These are phyloP conservation scores for Leccinum sublutescens DNA, from an alignment of 768 basidiomycete genomes.

Conservation along the genomic window DNA sequence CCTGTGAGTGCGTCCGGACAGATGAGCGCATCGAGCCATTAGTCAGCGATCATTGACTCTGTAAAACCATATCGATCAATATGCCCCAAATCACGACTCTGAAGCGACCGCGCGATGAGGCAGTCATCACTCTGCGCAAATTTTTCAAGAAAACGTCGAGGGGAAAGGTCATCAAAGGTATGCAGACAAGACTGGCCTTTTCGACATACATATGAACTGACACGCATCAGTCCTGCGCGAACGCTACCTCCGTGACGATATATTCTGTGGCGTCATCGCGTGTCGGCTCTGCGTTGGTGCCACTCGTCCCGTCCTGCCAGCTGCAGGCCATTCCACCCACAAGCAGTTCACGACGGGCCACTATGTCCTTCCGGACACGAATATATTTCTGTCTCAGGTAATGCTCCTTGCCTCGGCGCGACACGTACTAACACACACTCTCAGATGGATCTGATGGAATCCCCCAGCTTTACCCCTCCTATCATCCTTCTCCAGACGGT, in stretches of 20 bases:
- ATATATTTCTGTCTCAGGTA: slow-evolving; percentile 87
- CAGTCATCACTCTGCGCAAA: slow-evolving; percentile 77
- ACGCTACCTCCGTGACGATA: slow-evolving; percentile 89
- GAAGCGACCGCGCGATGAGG: slow-evolving; percentile 70
- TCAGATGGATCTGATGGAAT: slow-evolving; percentile 94
- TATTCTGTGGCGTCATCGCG: slow-evolving; percentile 76
- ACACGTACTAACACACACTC: slow-evolving; percentile 4
- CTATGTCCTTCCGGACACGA: slow-evolving; percentile 90
- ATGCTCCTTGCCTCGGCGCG: not conserved
- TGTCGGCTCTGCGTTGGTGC: slow-evolving; percentile 60
- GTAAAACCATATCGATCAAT: not conserved
- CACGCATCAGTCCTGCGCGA: slow-evolving; percentile 48
- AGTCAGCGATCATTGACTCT: too few relatives aligned
- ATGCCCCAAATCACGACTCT: slow-evolving; percentile 68
- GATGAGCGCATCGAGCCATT: too few relatives aligned
- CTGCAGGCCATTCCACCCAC: slow-evolving; percentile 57
- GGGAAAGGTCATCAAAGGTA: slow-evolving; percentile 94
- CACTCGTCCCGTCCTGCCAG: slow-evolving; percentile 51
- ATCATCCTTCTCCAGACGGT: slow-evolving; percentile 94
- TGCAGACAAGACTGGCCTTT: slow-evolving; percentile 8
- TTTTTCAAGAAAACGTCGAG: slow-evolving; percentile 95
- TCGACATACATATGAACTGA: too few relatives aligned
- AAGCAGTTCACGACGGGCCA: slow-evolving; percentile 62
- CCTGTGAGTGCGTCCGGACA: too few relatives aligned
- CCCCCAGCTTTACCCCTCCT: slow-evolving; percentile 67